Percentiles rank a stretch among this genome's conserved stretches.
Evolutionary conservation across 2,329 filamentous ascomycete species (phyloP).

Genomic region (Calonectria hongkongensis): DNA sequence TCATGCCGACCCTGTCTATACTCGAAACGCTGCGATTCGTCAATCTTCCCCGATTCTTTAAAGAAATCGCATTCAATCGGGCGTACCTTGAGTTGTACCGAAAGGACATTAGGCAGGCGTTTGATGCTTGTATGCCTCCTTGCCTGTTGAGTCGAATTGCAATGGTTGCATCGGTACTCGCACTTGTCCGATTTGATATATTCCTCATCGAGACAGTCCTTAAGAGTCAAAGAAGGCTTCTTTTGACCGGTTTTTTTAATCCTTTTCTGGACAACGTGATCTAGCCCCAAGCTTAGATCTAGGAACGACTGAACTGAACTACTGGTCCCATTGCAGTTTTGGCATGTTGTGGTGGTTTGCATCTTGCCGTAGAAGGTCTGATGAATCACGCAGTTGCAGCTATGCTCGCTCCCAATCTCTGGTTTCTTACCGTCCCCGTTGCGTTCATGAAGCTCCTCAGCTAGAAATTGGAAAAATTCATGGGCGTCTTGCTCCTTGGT

Average conservation of each 20-base stretch:
- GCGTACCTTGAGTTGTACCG: constrained; percentile 90
- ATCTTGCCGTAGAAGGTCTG: constrained; percentile 96
- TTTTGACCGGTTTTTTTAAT: constrained; percentile 72
- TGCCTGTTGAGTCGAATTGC: constrained; percentile 85
- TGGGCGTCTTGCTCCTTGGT: constrained; percentile 98
- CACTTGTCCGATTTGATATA: constrained; percentile 92
- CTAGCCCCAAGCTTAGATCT: constrained; percentile 92
- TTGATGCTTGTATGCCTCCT: constrained; percentile 90
- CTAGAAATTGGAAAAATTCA: constrained; percentile 96
- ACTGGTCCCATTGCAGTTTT: constrained; percentile 88
- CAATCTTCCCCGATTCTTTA: constrained; percentile 31
- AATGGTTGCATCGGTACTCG: constrained; percentile 90
- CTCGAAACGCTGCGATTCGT: constrained; percentile 77
- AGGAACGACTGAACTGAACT: constrained; percentile 92
- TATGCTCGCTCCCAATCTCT: constrained; percentile 75
- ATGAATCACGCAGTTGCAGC: constrained; percentile 93
- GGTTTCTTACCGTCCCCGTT: constrained; percentile 82
- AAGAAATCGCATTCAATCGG: too few species aligned
- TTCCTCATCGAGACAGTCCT: constrained; percentile 87
- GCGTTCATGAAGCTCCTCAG: constrained; percentile 91
- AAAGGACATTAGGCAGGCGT: constrained; percentile 89
- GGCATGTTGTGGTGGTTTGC: constrained; percentile 92
- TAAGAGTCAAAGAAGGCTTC: constrained; percentile 69
- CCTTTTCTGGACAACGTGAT: constrained; percentile 81
- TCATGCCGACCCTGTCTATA: constrained; percentile 80